A percentile compares a stretch with the other conserved stretches of the same genome.
phyloP scores from a whole-genome alignment of 78 protist genomes.

The Dictyostelium citrinum region DNA sequence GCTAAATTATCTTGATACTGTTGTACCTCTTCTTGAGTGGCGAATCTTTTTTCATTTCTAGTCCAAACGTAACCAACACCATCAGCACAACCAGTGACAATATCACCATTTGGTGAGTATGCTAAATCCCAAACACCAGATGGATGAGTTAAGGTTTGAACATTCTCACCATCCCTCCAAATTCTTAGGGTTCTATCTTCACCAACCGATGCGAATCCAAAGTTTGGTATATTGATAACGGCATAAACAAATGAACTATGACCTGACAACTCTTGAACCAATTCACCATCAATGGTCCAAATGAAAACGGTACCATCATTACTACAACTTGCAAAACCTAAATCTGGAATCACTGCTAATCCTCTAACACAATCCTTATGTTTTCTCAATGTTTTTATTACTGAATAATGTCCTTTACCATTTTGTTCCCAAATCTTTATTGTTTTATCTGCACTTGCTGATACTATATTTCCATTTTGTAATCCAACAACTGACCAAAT shows the following conservation, averaged over 20 bases:
- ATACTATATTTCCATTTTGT: conserved; percentile 64
- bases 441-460: conserved; percentile 87
- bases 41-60: neutral
- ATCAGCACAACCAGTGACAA: conserved; percentile 82
- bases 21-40: conserved; percentile 13
- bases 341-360: conserved; percentile 74
- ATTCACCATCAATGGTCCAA: conserved; percentile 79
- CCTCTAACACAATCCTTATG: conserved; percentile 90
- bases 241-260: conserved; percentile 65
- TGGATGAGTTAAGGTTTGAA: conserved; percentile 85
- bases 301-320: conserved; percentile 66
- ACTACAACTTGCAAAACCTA: conserved; percentile 75
- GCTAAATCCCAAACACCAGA: conserved; percentile 80
- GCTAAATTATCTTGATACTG: neutral
- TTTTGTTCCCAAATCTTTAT: conserved; percentile 79
- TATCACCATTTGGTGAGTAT: conserved; percentile 67
- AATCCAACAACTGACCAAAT: conserved; percentile 85
- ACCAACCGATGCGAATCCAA: conserved; percentile 72
- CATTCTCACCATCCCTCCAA: conserved; percentile 71
- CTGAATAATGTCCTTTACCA: neutral
- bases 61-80: conserved; percentile 82
- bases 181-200: conserved; percentile 79
- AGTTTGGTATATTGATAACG: conserved; percentile 40
- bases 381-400: conserved; percentile 14
- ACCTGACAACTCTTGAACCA: neutral